Evolutionary conservation across 1,139 yeast genomes (phyloP), one percentile per base, ranked within the genome.

Genomic region (Kodamaea suecica): DNA sequence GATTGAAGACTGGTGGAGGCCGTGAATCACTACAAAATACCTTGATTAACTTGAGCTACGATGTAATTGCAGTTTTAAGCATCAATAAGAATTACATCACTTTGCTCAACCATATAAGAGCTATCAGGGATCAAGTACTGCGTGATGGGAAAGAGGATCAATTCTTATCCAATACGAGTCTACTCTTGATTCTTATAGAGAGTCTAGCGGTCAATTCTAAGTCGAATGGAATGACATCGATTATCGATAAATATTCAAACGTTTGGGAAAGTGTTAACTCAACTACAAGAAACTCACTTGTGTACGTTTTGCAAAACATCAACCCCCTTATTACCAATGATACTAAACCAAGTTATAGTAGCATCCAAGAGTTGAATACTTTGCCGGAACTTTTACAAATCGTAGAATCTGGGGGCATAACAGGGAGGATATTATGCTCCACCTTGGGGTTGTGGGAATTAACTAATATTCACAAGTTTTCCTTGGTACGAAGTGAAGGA

Each of bases 391-490:
- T 59, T 13, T 42, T 54, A 3, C 40, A 42, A 2, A 37, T 49
- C 14, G 43, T 57, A 1, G 29, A 41, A n/a, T 37, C 43, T 2
- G 61, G 57, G 1, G 43, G 43, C 13, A 47, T 63, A 3, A 48
- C 66, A 3, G 54, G 53, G 8, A 43, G 67, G 31, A 53, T 61
- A 3, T 33, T 64, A 7, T 62, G 66, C 38, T 54, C 64, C 12
- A 43, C 52, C 14, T 38, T 63, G 25, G 70, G 66, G 3, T 30
- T 61, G 23, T 64, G 68, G 67, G 66, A 63, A 36, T 41, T 65
- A 14, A 32, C 44, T 8, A 59, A 58, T 43, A 51, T 32, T 20
- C 48, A 44, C 34, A 43, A 45, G n/a, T 49, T 53, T 28, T 32
- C 40, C 12, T 26, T 59, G 17, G 20, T 21, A 5, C 32, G 37